Percentiles rank a stretch among this genome's conserved stretches.
phyloP scores from a whole-genome alignment of 495 filamentous ascomycete species.

The Neurospora sp. region DNA sequence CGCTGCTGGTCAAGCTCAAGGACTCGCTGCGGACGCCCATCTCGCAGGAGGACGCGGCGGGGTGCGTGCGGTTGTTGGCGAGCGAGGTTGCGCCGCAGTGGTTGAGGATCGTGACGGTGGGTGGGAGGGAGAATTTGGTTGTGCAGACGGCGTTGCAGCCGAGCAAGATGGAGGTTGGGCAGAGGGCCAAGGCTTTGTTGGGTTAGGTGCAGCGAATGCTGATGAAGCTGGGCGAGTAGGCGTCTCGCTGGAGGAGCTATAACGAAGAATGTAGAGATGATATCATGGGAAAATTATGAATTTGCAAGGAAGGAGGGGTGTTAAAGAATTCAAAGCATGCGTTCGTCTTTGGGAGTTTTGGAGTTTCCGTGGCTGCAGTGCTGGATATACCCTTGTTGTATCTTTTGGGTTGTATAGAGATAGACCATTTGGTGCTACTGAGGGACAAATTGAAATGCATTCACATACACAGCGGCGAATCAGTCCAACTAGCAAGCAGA shows the following conservation, averaged over 20 bases:
- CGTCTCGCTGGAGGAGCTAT: neutral
- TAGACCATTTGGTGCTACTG: neutral
- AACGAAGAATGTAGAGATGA: neutral
- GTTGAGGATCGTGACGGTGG: slow-evolving; percentile 46
- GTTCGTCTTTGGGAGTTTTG: neutral
- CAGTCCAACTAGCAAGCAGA: neutral
- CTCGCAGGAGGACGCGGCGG: slow-evolving; percentile 46
- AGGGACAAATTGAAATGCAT: neutral
- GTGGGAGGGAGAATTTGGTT: slow-evolving; percentile 47
- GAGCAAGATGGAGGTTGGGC: slow-evolving; percentile 31
- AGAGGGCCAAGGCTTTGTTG: slow-evolving; percentile 31
- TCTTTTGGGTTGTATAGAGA: neutral
- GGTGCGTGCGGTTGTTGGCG: slow-evolving; percentile 46
- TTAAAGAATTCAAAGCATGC: neutral
- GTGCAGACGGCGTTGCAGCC: slow-evolving; percentile 37
- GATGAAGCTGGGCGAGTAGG: neutral
- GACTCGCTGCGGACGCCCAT: slow-evolving; percentile 53
- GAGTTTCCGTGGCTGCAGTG: neutral
- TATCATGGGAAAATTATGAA: neutral
- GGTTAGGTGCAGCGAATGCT: slow-evolving; percentile 3
- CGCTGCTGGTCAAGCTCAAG: slow-evolving; percentile 47
- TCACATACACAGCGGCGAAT: neutral
- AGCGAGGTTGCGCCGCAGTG: slow-evolving; percentile 54
- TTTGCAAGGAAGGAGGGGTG: neutral
- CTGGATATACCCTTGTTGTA: neutral